Base-by-base conservation (phyloP, 805 yeast species). In the Isabelozyma heimii region DNA sequence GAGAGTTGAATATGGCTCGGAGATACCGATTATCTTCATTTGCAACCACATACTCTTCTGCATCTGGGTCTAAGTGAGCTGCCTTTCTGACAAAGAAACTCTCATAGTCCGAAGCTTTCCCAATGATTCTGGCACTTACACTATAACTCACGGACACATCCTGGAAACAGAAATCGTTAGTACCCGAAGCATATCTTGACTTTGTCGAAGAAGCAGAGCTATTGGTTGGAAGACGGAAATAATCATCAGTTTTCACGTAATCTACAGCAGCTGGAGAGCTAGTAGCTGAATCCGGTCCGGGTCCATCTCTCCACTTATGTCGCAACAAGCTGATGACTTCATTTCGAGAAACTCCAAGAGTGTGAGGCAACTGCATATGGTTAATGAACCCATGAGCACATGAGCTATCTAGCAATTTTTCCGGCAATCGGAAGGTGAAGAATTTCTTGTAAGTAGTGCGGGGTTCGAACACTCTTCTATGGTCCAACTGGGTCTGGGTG, bases 391-490 rank as follows among this genome's bases (percentile, higher is more conserved):
- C 59, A 54, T 72, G 76, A 9, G 58, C 37, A 57, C 77, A 72
- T 10, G 58, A 44, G 49, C 65, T 60, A 42, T 72, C 76, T 17
- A 72, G 56, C 28, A 71, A 53, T 44, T 63, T 66, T 47, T 63
- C 69, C 0, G 77, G 77, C 12, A 73, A 45, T 42, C 63, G 67
- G 56, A 73, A 73, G 8, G 70, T 62, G 54, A 72, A 73, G 52
- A 70, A 72, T 52, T 70, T 70, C 53, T 72, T 73, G 49, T 73
- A 73, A 7, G 67, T 62, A 16, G 62, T 56, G 38, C 57, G 54
- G 2, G 75, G 75, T 38, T 57, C 45, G 7, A 73, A 57, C 7
- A 63, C 51, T 50, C 66, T 63, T 15, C 57, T 51, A 33, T 37
- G 45, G 46, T 64, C 54, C 28, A 73, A 60, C 26, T 57, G 62